These are phyloP conservation scores for Tylopilus plumbeoviolaceoides DNA, from an alignment of 768 basidiomycete species.

Conservation along the genomic window DNA sequence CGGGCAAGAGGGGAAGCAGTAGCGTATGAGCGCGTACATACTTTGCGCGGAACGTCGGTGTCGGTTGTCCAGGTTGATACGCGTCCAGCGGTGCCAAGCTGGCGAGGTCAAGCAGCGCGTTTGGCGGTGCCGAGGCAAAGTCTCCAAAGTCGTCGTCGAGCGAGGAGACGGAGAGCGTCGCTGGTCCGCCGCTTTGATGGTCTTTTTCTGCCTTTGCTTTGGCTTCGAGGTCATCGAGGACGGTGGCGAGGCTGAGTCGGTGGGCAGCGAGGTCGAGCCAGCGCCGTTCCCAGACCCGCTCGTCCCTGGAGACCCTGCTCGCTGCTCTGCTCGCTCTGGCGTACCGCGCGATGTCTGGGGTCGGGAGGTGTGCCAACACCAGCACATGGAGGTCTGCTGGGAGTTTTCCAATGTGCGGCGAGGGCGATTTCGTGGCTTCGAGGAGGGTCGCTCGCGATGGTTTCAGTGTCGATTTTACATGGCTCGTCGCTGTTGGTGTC, in stretches of 20 bases:
- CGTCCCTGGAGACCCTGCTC: slow-evolving; percentile 59
- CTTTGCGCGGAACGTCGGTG: slow-evolving; percentile 44
- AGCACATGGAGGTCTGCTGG: slow-evolving; percentile 75
- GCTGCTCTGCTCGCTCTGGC: slow-evolving; percentile 63
- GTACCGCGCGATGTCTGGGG: slow-evolving; percentile 79
- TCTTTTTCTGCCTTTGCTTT: slow-evolving; percentile 35
- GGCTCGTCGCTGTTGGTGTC: slow-evolving; percentile 10
- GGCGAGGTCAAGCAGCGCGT: slow-evolving; percentile 20
- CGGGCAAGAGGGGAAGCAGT: slow-evolving; percentile 54
- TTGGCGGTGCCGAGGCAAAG: slow-evolving; percentile 50
- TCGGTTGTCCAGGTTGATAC: slow-evolving; percentile 20
- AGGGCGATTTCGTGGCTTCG: slow-evolving; percentile 24
- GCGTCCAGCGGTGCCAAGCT: slow-evolving; percentile 8
- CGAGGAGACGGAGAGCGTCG: slow-evolving; percentile 50
- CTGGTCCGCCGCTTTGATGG: slow-evolving; percentile 39
- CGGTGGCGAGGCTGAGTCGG: slow-evolving; percentile 36
- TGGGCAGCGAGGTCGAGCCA: slow-evolving; percentile 62
- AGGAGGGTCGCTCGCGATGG: slow-evolving; percentile 9
- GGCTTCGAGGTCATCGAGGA: slow-evolving; percentile 60
- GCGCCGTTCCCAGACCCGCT: slow-evolving; percentile 72
- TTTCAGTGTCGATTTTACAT: slow-evolving; percentile 9
- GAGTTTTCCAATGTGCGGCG: slow-evolving; percentile 64
- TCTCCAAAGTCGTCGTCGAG: slow-evolving; percentile 82
- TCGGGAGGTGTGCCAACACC: slow-evolving; percentile 66
- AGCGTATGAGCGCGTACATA: slow-evolving; percentile 65